Evolutionary conservation across 2,329 filamentous ascomycete species (phyloP).

Genomic region (Metarhizium guizhouense): DNA sequence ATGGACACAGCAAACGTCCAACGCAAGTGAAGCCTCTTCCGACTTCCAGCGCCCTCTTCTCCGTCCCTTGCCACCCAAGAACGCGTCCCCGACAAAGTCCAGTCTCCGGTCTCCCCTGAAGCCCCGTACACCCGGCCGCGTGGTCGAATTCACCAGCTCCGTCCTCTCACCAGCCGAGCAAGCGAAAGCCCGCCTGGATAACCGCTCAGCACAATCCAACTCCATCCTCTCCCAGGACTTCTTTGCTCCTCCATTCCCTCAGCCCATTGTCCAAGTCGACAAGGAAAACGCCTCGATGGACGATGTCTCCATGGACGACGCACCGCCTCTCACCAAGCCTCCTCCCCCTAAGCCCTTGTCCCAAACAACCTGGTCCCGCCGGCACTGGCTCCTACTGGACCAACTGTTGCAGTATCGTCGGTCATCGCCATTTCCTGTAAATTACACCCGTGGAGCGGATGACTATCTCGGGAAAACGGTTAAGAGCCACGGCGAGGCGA

Average conservation of each 20-base stretch:
- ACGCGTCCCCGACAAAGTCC: conserved; percentile 48
- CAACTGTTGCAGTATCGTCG: conserved; percentile 40
- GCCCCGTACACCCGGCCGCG: conserved; percentile 46
- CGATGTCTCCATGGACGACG: conserved; percentile 19
- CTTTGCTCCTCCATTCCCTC: neutral
- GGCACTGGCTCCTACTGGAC: conserved; percentile 47
- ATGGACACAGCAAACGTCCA: conserved; percentile 32
- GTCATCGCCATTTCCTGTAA: conserved; percentile 24
- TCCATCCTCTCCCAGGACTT: conserved; percentile 8
- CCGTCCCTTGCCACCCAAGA: conserved; percentile 38
- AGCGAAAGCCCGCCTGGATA: conserved; percentile 23
- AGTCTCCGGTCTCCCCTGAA: conserved; percentile 49
- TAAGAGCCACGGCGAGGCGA: conserved; percentile 32
- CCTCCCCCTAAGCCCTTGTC: conserved; percentile 22
- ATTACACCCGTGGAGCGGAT: conserved; percentile 19
- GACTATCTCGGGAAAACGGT: conserved; percentile 40
- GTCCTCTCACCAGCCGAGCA: conserved; percentile 37
- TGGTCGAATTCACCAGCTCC: conserved; percentile 49
- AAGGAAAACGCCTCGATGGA: conserved; percentile 24
- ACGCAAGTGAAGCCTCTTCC: conserved; percentile 26
- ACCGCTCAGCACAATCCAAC: conserved; percentile 18
- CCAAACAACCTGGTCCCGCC: conserved; percentile 35
- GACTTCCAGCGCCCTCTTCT: conserved; percentile 29
- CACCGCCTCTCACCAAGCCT: conserved; percentile 12
- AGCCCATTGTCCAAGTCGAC: conserved; percentile 11